Evolutionary conservation across 2,329 filamentous ascomycete genomes (phyloP), one percentile per base, ranked within the genome.

Genomic region (Bipolaris victoriae): DNA sequence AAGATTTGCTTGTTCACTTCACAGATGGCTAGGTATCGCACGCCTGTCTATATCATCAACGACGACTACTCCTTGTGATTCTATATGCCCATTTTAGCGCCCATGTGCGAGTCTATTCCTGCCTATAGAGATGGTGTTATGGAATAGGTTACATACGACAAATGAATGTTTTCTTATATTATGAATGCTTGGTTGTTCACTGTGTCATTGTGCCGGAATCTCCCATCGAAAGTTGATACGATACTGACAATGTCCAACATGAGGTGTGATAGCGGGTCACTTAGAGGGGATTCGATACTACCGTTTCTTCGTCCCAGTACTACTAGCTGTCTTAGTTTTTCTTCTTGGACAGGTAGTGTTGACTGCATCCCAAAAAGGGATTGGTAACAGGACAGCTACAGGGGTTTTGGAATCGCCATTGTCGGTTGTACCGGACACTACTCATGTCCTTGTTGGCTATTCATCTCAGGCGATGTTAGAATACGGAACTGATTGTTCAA

Each of bases 1-100:
- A 70, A 73, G 62, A 68, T 71, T 63, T 66, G 67, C 59, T 68
- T 55, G 57, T 68, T 62, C 46, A 68, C 20, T 63, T 65, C 58
- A 57, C 48, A 47, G 29, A 46, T 55, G 57, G 58, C 52, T 49
- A 36, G 49, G 53, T 44, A 51, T 51, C 53, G 53, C 48, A 54
- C 52, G 52, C 51, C 55, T 61, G 37, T 41, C 35, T 45, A 24
- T 47, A 37, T 47, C 20, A 33, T 37, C 43, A 37, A 37, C 29
- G 31, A 54, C 47, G 43, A 49, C 44, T 48, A 51, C 58, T 61
- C 52, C 49, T 52, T 61, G 58, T 62, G 64, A 67, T 68, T 62
- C 66, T 63, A 60, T 60, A 62, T 66, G 62, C 55, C 59, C 58
- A 52, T 64, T 61, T 68, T 65, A 67, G 69, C 68, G 66, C 68